Base-by-base conservation (phyloP, 805 yeast genomes). In the Barnettozyma vustinii region DNA sequence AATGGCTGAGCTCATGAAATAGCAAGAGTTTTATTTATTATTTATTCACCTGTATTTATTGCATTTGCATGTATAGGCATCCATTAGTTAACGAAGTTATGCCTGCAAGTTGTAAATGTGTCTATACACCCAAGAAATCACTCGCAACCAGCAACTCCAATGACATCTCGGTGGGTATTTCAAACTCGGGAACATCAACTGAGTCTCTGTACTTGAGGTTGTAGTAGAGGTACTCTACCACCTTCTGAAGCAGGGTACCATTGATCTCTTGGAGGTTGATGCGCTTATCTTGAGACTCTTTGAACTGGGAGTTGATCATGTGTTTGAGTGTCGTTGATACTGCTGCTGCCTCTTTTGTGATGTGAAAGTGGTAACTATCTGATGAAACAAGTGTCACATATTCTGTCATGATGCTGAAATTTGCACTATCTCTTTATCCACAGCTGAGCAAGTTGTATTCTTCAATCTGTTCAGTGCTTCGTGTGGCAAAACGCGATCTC, bases 111-210 rank as follows among this genome's bases (percentile, higher is more conserved):
- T 16, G 16, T 6, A 13, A 19, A 12, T 36, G 19, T 25, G 20
- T 13, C 4, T 19, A 79, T 39, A 81, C 83, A 57, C 87, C 92
- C 57, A 89, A 68, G 63, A 80, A 92, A 63, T 94, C 99, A 2
- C 98, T 96, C 23, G 96, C 96, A 35, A 94, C 92, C 41, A 94
- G 67, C 56, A 92, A 69, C 62, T 94, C 98, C 52, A 92, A 70
- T 0, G 98, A 96, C 80, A 92, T 77, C 56, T 89, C 97, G 0
- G 97, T 91, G 1, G 98, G 97, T 2, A 94, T 80, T 35, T 86
- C 85, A 66, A 94, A 94, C 48, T 87, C 94, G 0, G 96, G 96
- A 7, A 86, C 79, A 44, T 79, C 83, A 32, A 71, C 76, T 0
- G 73, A 76, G 44, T 78, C 80, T 53, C 74, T 79, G 62, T 87